Evolutionary conservation across 2,329 filamentous ascomycete genomes (phyloP).

Genomic region (Trichoderma aggressivum): DNA sequence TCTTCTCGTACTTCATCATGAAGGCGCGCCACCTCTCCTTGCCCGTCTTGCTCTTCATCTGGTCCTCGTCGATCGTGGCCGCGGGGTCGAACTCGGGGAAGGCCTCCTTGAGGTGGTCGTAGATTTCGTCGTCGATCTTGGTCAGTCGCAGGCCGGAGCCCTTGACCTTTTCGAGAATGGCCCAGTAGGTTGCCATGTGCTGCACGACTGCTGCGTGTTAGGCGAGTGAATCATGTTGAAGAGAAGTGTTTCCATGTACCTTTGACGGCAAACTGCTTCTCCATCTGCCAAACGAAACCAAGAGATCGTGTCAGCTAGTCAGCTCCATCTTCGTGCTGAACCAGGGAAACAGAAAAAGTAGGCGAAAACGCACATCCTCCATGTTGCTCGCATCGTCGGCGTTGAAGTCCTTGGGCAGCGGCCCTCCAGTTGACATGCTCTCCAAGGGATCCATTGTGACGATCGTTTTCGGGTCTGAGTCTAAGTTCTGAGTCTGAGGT

Average conservation of each 20-base stretch:
- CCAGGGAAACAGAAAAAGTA: neutral
- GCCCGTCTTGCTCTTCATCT: slow-evolving; percentile 95
- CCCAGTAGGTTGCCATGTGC: slow-evolving; percentile 97
- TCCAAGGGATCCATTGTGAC: slow-evolving; percentile 40
- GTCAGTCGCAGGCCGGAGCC: slow-evolving; percentile 89
- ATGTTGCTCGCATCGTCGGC: slow-evolving; percentile 54
- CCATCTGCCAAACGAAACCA: slow-evolving; percentile 60
- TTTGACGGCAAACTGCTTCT: slow-evolving; percentile 99
- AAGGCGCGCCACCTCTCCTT: slow-evolving; percentile 96
- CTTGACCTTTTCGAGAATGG: slow-evolving; percentile 84
- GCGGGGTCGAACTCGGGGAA: slow-evolving; percentile 92
- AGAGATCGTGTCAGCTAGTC: neutral
- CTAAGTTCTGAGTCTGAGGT: neutral
- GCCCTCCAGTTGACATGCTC: slow-evolving; percentile 33
- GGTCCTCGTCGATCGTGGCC: slow-evolving; percentile 77
- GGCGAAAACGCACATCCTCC: slow-evolving; percentile 48
- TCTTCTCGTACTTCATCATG: slow-evolving; percentile 91
- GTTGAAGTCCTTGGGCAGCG: slow-evolving; percentile 56
- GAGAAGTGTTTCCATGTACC: slow-evolving; percentile 45
- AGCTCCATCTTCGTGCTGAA: neutral
- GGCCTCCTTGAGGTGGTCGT: slow-evolving; percentile 78
- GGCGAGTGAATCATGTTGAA: neutral
- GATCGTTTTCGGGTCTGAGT: neutral
- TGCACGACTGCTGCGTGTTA: slow-evolving; percentile 62
- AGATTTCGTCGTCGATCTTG: slow-evolving; percentile 92